Conservation (phyloP, 2,329 filamentous ascomycete species). For the Pseudocercospora eumusae region DNA sequence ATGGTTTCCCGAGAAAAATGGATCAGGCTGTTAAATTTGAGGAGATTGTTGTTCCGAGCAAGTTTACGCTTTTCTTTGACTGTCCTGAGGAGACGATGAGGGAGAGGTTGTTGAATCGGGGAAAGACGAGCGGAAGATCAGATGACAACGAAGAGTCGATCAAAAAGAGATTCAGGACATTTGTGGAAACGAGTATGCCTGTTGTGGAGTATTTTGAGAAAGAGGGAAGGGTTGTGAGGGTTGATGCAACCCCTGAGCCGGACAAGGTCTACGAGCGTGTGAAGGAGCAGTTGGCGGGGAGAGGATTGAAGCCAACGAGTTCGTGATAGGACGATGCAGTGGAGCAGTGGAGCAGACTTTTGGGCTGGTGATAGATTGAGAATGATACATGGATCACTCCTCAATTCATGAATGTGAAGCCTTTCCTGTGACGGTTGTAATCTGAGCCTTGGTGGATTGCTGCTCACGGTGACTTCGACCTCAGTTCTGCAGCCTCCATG, state of each 20-base stretch:
- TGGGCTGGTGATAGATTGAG: neutral
- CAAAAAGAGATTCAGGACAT: constrained; percentile 92
- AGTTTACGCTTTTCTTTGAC: constrained; percentile 90
- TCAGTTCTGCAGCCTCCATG: no score
- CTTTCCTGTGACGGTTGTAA: no score
- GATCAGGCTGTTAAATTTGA: constrained; percentile 96
- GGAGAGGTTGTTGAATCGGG: constrained; percentile 77
- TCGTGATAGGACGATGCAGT: neutral
- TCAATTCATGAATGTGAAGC: no score
- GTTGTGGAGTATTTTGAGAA: constrained; percentile 83
- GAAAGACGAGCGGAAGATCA: constrained; percentile 84
- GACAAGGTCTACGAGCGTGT: constrained; percentile 64
- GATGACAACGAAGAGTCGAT: constrained; percentile 97
- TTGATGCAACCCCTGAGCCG: constrained; percentile 69
- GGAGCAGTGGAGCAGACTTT: neutral
- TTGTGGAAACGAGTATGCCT: constrained; percentile 95
- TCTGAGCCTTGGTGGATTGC: no score
- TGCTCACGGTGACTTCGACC: no score
- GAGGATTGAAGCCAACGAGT: constrained; percentile 40
- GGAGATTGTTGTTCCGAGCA: constrained; percentile 77
- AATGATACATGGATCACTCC: neutral
- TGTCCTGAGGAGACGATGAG: constrained; percentile 90
- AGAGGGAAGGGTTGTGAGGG: constrained; percentile 75
- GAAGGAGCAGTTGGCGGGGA: constrained; percentile 49
- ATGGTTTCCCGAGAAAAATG: constrained; percentile 92